These are phyloP conservation scores for Lipomyces chichibuensis DNA, from an alignment of 805 yeast species.

Conservation along the genomic window DNA sequence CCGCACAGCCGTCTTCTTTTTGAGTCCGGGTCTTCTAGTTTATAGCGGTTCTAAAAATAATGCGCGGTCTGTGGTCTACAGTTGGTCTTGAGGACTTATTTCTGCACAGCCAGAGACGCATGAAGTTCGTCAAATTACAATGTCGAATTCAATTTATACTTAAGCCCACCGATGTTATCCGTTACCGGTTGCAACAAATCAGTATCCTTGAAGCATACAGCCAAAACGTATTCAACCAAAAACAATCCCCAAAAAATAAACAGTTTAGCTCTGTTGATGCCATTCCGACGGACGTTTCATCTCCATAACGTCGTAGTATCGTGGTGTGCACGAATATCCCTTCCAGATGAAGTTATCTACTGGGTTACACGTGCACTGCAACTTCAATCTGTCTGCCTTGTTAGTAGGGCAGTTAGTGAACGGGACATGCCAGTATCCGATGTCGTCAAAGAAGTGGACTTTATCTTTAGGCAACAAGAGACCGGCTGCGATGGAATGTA, in stretches of 20 bases:
- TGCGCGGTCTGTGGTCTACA: not conserved
- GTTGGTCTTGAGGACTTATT: not conserved
- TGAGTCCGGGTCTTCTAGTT: not conserved
- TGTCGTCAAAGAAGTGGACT: slow-evolving; percentile 62
- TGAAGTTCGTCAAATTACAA: not conserved
- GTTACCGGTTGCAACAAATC: not conserved
- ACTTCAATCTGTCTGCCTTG: slow-evolving; percentile 53
- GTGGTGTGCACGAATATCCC: slow-evolving; percentile 48
- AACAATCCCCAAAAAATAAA: not conserved
- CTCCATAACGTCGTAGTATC: slow-evolving; percentile 42
- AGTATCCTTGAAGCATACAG: not conserved
- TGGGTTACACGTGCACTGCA: slow-evolving; percentile 63
- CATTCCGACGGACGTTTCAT: slow-evolving; percentile 35
- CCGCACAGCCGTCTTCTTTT: too few species aligned
- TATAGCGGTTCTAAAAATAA: not conserved
- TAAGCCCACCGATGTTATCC: not conserved
- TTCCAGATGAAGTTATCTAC: slow-evolving; percentile 46
- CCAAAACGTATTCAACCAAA: not conserved
- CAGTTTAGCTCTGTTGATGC: slow-evolving; percentile 28
- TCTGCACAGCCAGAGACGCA: not conserved
- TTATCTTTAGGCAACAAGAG: slow-evolving; percentile 55
- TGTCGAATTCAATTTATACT: not conserved
- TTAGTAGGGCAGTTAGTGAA: slow-evolving; percentile 62
- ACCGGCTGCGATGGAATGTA: slow-evolving; percentile 67
- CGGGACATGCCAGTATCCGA: slow-evolving; percentile 62